Evolutionary conservation across 345 rosid species (phyloP).

Genomic region (Cardiospermum halicacabum): DNA sequence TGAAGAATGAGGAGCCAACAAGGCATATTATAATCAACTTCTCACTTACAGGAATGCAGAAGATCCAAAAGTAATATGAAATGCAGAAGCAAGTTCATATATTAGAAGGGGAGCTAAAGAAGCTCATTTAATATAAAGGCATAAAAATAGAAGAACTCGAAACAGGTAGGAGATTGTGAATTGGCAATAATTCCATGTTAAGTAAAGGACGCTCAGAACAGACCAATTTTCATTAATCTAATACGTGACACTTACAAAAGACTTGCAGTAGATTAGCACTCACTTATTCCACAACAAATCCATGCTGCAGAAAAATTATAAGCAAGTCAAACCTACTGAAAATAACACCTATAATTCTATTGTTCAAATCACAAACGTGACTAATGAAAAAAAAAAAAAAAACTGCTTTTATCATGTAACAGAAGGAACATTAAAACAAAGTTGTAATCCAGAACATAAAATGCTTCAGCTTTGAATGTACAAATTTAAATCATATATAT

Average conservation of each 20-base stretch:
- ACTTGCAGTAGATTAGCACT: neutral
- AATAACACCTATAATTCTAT: neutral
- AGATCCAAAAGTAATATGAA: neutral
- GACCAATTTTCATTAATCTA: neutral
- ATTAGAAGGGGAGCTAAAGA: too few relatives aligned
- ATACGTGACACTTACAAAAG: neutral
- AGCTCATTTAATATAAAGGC: too few relatives aligned
- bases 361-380: neutral
- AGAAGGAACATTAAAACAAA: neutral
- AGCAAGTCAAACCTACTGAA: neutral
- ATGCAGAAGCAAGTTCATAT: neutral
- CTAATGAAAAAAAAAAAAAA: neutral
- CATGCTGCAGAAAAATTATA: constrained; percentile 1
- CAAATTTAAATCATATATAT: neutral
- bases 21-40: neutral
- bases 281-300: neutral
- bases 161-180: neutral
- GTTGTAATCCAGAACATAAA: neutral
- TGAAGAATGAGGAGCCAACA: neutral
- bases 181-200: neutral
- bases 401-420: neutral
- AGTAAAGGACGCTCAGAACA: neutral
- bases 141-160: too few relatives aligned
- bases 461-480: neutral
- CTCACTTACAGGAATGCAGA: neutral